Percentiles rank a stretch among this genome's conserved stretches.
Evolutionary conservation across 495 filamentous ascomycete genomes (phyloP).

Genomic region (Aspergillus hancockii): DNA sequence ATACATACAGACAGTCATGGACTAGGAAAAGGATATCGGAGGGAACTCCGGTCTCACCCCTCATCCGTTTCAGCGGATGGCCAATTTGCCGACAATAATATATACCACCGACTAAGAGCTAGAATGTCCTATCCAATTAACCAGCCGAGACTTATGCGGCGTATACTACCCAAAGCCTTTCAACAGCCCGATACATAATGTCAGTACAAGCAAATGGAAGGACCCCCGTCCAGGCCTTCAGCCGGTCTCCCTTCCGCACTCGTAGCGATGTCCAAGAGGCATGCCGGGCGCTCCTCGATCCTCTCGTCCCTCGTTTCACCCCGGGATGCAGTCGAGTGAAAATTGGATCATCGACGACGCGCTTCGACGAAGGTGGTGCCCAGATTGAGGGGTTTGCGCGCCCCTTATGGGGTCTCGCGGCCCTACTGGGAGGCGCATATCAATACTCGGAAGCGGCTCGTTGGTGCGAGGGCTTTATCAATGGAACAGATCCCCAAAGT

Average conservation of each 20-base stretch:
- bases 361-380: conserved; percentile 74
- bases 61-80: neutral
- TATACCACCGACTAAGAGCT: neutral
- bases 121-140: neutral
- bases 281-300: conserved; percentile 60
- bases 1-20: too few relatives aligned
- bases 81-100: neutral
- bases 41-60: neutral
- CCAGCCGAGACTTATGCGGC: neutral
- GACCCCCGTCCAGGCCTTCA: conserved; percentile 27
- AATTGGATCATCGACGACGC: conserved; percentile 63
- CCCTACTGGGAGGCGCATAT: conserved; percentile 64
- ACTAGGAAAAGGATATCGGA: neutral
- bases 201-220: neutral
- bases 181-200: neutral
- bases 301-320: conserved; percentile 65
- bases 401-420: conserved; percentile 73
- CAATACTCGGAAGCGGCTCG: conserved; percentile 60
- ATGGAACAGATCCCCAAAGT: conserved; percentile 64
- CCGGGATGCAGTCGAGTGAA: conserved; percentile 56
- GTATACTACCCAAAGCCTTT: neutral
- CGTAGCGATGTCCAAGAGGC: conserved; percentile 59
- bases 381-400: conserved; percentile 76
- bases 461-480: conserved; percentile 67
- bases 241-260: conserved; percentile 33